Percentiles rank a stretch among this genome's conserved stretches.
These are phyloP conservation scores for Mediolabrus comicus DNA, from an alignment of 108 stramenopile genomes.

Conservation along the genomic window DNA sequence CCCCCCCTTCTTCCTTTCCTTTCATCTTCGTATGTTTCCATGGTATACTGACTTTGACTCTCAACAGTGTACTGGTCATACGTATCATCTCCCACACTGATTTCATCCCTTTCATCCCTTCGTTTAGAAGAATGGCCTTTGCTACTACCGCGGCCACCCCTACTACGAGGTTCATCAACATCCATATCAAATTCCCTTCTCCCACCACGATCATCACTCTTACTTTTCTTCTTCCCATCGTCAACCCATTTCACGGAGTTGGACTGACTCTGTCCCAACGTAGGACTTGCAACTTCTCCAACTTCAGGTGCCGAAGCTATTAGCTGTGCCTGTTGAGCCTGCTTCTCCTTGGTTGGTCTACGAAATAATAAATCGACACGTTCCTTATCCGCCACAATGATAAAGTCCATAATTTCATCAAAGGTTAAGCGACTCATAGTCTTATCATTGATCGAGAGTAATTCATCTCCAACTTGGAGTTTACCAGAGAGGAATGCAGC, in stretches of 20 bases:
- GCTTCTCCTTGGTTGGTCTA: constrained; percentile 63
- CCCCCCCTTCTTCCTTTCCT: constrained; percentile 3
- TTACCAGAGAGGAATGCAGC: constrained; percentile 77
- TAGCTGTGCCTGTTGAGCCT: not conserved
- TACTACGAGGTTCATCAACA: constrained; percentile 6
- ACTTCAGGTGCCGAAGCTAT: not conserved
- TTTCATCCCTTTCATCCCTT: constrained; percentile 21
- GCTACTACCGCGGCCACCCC: not conserved
- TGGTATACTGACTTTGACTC: constrained; percentile 52
- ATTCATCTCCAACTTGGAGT: constrained; percentile 81
- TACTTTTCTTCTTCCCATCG: constrained; percentile 15
- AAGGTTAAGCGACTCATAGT: constrained; percentile 83
- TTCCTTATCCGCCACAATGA: constrained; percentile 87
- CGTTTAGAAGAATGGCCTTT: not conserved
- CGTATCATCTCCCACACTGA: constrained; percentile 39
- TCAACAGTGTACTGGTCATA: constrained; percentile 63
- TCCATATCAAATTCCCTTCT: not conserved
- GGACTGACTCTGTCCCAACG: constrained; percentile 16
- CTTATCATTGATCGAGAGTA: constrained; percentile 83
- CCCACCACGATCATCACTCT: not conserved
- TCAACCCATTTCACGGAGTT: constrained; percentile 77
- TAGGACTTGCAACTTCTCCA: not conserved
- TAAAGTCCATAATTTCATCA: constrained; percentile 91
- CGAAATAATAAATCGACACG: constrained; percentile 81
- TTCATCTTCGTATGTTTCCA: constrained; percentile 47